These are phyloP conservation scores for Phyllosticta paracitricarpa DNA, from an alignment of 2,329 filamentous ascomycete species.

Conservation along the genomic window DNA sequence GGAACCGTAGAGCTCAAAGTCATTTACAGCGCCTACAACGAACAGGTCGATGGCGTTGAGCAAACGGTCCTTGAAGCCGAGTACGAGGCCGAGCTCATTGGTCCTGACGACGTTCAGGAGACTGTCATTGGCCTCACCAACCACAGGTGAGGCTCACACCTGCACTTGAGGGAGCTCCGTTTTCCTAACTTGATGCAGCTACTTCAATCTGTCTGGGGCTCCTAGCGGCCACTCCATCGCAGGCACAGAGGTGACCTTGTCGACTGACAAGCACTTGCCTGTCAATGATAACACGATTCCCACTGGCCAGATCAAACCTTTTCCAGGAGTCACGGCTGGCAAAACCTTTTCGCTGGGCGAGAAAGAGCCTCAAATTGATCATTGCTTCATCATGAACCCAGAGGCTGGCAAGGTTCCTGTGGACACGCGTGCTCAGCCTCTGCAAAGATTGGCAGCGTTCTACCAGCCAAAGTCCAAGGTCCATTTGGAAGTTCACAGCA, in stretches of 20 bases:
- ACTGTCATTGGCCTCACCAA: conserved; percentile 91
- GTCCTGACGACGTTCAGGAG: conserved; percentile 63
- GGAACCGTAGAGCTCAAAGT: conserved; percentile 71
- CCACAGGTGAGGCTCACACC: conserved; percentile 61
- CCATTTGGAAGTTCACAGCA: conserved; percentile 79
- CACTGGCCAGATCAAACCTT: conserved; percentile 53
- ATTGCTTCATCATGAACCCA: conserved; percentile 75
- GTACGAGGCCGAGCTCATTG: conserved; percentile 76
- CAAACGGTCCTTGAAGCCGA: conserved; percentile 72
- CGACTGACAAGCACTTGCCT: conserved; percentile 58
- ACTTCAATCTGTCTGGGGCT: conserved; percentile 56
- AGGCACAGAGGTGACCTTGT: conserved; percentile 50
- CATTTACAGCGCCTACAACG: conserved; percentile 66
- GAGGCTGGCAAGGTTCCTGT: conserved; percentile 36
- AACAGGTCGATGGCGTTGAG: conserved; percentile 50
- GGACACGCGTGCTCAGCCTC: conserved; percentile 44
- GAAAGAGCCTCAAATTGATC: conserved; percentile 67
- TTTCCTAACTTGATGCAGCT: conserved; percentile 34
- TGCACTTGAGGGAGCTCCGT: not conserved
- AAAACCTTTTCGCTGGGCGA: conserved; percentile 63
- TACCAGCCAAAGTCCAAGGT: conserved; percentile 64
- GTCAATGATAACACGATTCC: conserved; percentile 68
- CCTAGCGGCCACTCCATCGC: conserved; percentile 46
- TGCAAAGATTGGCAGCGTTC: conserved; percentile 60
- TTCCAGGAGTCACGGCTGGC: conserved; percentile 54